A percentile compares a stretch with the other conserved stretches of the same genome.
Conservation (phyloP, 768 basidiomycete species). For the Butyriboletus loyo region DNA sequence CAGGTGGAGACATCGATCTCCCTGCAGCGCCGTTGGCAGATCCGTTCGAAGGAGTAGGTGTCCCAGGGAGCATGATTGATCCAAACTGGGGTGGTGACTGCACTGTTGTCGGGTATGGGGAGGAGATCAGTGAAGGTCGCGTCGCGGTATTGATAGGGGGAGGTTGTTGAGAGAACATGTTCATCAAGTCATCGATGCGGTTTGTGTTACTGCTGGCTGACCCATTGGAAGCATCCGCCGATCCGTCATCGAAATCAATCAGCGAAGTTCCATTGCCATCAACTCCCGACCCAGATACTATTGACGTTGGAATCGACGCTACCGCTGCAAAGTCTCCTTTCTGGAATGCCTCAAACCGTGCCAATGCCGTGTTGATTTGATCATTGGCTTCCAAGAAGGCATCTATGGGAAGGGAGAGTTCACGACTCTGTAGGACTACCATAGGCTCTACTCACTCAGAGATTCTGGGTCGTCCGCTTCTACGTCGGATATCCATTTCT, state of each 20-base stretch:
- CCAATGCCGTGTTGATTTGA: constrained; percentile 90
- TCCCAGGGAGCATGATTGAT: constrained; percentile 43
- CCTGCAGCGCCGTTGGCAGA: constrained; percentile 10
- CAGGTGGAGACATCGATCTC: constrained; percentile 15
- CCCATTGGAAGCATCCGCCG: constrained; percentile 11
- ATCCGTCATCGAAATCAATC: constrained; percentile 73
- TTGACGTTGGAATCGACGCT: constrained; percentile 65
- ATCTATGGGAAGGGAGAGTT: constrained; percentile 47
- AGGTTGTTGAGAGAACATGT: constrained; percentile 45
- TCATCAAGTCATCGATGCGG: constrained; percentile 56
- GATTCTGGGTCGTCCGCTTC: constrained; percentile 87
- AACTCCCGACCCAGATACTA: constrained; percentile 33
- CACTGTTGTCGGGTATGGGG: constrained; percentile 12
- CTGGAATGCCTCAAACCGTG: constrained; percentile 91
- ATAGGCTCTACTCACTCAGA: constrained; percentile 54
- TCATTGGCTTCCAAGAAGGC: constrained; percentile 96
- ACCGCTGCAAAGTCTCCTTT: constrained; percentile 80
- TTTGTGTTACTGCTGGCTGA: constrained; percentile 20
- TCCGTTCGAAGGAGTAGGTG: constrained; percentile 31
- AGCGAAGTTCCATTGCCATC: constrained; percentile 45
- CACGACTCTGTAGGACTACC: background rate
- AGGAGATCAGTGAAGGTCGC: constrained; percentile 19
- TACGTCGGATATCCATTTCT: constrained; percentile 97
- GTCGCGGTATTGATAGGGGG: constrained; percentile 28
- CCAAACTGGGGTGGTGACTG: constrained; percentile 32